These are phyloP conservation scores for Barnettozyma wickerhamii DNA, from an alignment of 805 yeast species.

Conservation along the genomic window DNA sequence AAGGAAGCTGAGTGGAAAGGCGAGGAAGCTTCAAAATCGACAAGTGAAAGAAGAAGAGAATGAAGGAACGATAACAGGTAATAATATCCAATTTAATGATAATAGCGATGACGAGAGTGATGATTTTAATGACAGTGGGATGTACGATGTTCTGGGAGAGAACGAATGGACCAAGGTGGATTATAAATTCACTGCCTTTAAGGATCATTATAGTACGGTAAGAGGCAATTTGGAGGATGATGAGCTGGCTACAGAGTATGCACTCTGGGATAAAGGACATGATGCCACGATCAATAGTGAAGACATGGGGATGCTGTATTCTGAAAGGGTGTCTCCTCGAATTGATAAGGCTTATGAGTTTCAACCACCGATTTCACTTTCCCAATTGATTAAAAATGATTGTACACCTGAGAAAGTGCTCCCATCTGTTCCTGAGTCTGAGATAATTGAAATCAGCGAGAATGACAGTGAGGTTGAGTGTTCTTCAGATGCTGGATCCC, in stretches of 20 bases:
- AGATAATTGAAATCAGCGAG: not conserved
- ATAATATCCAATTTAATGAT: not conserved
- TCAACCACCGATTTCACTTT: slow-evolving; percentile 7
- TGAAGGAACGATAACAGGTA: not conserved
- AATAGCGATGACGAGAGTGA: not conserved
- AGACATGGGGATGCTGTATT: not conserved
- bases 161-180: slow-evolving; percentile 4
- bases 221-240: not conserved
- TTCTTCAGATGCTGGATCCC: not conserved
- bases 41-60: not conserved
- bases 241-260: no score
- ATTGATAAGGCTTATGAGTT: not conserved
- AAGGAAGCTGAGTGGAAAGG: slow-evolving; percentile 9
- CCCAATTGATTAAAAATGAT: slow-evolving; percentile 3
- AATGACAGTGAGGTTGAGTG: not conserved
- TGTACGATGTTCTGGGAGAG: slow-evolving; percentile 1
- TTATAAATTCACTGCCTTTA: slow-evolving; percentile 1
- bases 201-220: not conserved
- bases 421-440: not conserved
- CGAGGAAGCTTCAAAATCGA: slow-evolving; percentile 4
- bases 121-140: not conserved
- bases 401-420: not conserved
- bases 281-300: not conserved
- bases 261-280: slow-evolving; percentile 1
- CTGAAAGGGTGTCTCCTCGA: not conserved